Conservation (phyloP, 148 eudicot genomes). For the Rhododendron griersonianum region DNA sequence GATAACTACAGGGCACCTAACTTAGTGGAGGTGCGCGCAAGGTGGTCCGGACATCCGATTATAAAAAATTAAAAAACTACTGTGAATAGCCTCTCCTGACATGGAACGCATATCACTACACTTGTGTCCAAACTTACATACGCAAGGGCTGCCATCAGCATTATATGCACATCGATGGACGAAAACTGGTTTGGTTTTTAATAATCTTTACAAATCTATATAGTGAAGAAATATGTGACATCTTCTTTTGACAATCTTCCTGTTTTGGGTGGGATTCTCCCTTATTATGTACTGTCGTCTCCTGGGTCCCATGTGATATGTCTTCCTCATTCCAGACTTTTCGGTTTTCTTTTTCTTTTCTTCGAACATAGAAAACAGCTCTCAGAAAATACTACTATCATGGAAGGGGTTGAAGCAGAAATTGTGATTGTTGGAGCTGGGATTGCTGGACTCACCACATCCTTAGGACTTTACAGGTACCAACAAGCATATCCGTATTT, state of each 20-base stretch:
- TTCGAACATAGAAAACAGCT: not conserved
- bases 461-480: conserved; percentile 55
- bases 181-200: no score
- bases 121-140: not conserved
- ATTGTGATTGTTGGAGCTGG: conserved; percentile 5
- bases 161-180: not conserved
- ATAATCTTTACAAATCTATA: not conserved
- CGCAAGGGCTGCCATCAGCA: not conserved
- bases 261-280: not conserved
- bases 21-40: no score
- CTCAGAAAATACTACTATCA: not conserved
- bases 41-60: no score
- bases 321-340: not conserved
- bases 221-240: not conserved
- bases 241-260: not conserved
- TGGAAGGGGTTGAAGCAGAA: not conserved
- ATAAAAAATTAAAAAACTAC: no score
- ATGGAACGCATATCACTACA: not conserved
- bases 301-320: not conserved
- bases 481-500: not conserved
- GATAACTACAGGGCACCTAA: no score
- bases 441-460: conserved; percentile 35
- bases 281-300: not conserved
- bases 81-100: not conserved
- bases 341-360: not conserved